phyloP scores from a whole-genome alignment of 331 rosid species.

The Quercus phellos region DNA sequence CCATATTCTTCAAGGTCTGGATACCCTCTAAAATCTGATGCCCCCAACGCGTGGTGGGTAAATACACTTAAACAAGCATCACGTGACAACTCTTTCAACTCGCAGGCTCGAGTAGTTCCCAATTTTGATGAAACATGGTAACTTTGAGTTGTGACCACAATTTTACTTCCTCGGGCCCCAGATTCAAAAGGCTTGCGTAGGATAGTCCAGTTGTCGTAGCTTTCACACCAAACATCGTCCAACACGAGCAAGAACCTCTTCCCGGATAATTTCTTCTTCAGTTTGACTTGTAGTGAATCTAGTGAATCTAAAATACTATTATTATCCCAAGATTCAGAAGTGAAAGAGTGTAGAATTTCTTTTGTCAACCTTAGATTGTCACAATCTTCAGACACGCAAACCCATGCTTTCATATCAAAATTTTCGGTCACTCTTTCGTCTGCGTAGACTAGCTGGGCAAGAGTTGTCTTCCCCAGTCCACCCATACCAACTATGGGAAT shows the following conservation, averaged over 20 bases:
- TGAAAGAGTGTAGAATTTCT: neutral
- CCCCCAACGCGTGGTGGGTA: no score
- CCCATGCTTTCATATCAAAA: neutral
- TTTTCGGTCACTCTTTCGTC: rapidly evolving
- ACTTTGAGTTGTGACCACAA: rapidly evolving
- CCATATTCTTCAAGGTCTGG: no score
- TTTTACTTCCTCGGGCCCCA: no score
- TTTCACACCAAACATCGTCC: no score
- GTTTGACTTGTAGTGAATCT: neutral
- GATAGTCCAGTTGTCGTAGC: rapidly evolving
- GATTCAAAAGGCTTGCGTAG: no score
- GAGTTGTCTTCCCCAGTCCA: slow-evolving; percentile 35
- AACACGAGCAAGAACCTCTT: neutral
- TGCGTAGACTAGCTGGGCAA: no score
- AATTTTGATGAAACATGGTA: rapidly evolving
- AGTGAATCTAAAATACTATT: neutral
- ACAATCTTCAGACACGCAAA: slow-evolving; percentile 4
- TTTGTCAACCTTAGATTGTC: neutral
- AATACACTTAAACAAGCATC: no score
- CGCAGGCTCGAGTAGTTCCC: rapidly evolving
- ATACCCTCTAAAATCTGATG: no score
- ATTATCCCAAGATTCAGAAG: rapidly evolving
- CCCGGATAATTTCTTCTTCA: neutral
- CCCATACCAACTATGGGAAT: slow-evolving; percentile 38
- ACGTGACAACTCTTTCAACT: no score